Conservation (phyloP, 2,329 filamentous ascomycete species). For the Ceratocystis huliohia region DNA sequence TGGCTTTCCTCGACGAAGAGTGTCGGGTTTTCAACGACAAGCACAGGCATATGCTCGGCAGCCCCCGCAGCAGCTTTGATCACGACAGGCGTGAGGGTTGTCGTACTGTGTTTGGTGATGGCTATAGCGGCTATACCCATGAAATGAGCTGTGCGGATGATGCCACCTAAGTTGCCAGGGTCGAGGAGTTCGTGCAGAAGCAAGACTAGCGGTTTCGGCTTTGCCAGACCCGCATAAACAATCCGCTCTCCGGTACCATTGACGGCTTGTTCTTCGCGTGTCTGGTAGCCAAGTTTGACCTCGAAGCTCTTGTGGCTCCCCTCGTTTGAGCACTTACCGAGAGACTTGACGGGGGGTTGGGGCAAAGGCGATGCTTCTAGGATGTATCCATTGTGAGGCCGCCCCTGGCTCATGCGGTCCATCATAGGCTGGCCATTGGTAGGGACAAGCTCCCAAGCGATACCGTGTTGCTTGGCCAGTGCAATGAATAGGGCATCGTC, state of each 20-base stretch:
- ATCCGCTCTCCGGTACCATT: slow-evolving; percentile 43
- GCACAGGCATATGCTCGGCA: slow-evolving; percentile 63
- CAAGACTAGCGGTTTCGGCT: slow-evolving; percentile 54
- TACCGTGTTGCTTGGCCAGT: slow-evolving; percentile 36
- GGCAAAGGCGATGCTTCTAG: slow-evolving; percentile 79
- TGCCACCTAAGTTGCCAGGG: slow-evolving; percentile 79
- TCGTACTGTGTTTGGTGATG: slow-evolving; percentile 60
- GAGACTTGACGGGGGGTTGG: slow-evolving; percentile 49
- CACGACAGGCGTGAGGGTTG: slow-evolving; percentile 60
- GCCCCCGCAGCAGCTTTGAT: slow-evolving; percentile 84
- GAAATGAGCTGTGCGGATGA: slow-evolving; percentile 78
- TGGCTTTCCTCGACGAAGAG: slow-evolving; percentile 58
- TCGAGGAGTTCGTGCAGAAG: slow-evolving; percentile 68
- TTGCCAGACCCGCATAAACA: slow-evolving; percentile 21
- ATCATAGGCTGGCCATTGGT: slow-evolving; percentile 54
- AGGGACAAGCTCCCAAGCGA: slow-evolving; percentile 46
- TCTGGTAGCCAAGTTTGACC: slow-evolving; percentile 53
- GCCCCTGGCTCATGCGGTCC: slow-evolving; percentile 68
- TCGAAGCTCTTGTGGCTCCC: slow-evolving; percentile 40
- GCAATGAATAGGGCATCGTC: slow-evolving; percentile 35
- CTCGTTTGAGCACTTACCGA: slow-evolving; percentile 39
- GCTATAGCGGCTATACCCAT: slow-evolving; percentile 78
- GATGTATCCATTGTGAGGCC: slow-evolving; percentile 82
- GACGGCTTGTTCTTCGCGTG: slow-evolving; percentile 56
- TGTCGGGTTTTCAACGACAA: slow-evolving; percentile 53